phyloP scores from a whole-genome alignment of 225 moss, liverwort and hornwort genomes.

The Pseudisothecium myosuroides region DNA sequence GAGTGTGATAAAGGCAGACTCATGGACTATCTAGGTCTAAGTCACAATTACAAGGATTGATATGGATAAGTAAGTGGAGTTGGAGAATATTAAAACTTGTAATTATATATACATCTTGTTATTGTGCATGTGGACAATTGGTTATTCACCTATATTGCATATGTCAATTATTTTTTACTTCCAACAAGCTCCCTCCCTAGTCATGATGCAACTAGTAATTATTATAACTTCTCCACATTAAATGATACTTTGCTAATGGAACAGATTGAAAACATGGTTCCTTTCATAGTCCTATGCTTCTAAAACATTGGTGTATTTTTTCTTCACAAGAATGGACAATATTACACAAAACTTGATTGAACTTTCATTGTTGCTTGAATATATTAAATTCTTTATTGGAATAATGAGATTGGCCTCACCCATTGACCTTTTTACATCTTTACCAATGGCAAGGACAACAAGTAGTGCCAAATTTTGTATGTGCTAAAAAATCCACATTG shows the following conservation, averaged over 20 bases:
- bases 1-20: not conserved
- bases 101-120: too few species aligned
- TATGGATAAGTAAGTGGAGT: rapidly evolving
- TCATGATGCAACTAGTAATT: not conserved
- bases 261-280: not conserved
- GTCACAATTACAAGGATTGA: not conserved
- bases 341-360: not conserved
- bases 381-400: too few species aligned
- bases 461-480: not conserved
- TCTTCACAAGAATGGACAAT: not conserved
- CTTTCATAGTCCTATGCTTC: not conserved
- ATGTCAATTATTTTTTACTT: rapidly evolving
- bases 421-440: not conserved
- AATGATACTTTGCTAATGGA: not conserved
- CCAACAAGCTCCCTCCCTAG: not conserved
- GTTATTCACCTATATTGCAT: not conserved
- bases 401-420: not conserved
- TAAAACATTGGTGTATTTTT: too few species aligned
- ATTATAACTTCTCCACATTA: not conserved
- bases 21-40: not conserved
- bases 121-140: not conserved
- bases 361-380: not conserved
- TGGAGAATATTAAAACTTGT: not conserved
- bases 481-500: not conserved
- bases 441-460: not conserved